Base-by-base conservation (phyloP, 1,284 basidiomycete species). In the Boletus austroedulis region DNA sequence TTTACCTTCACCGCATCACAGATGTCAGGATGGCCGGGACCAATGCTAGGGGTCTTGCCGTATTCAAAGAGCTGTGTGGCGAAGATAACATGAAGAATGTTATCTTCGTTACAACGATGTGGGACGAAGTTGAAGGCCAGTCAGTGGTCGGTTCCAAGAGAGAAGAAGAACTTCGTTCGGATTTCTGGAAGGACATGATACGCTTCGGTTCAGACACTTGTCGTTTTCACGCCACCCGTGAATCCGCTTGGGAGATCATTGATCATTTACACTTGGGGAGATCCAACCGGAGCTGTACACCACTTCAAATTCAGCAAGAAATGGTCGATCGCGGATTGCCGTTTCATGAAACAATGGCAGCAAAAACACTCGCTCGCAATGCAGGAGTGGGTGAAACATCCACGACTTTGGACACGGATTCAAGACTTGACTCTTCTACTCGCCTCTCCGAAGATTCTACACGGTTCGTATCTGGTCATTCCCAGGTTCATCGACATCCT, bases 11-110 rank as follows among this genome's bases (percentile, higher is more conserved):
- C 46, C 67, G 60, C 4, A 69, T 72, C 19, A 73, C 78, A 21
- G 81, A 82, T 62, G 68, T 70, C 59, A 74, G 80, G 29, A 66
- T 82, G 59, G 75, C 73, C 6, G 80, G 79, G 14, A 65, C 67
- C 6, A 55, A 69, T 28, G 44, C 54, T 23, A 58, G 64, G 24
- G 68, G 60, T 29, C 40, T 70, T n/a, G 15, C 54, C 2, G 52
- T 69, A 40, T 65, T 73, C 51, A 60, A 44, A 41, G 61, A 64
- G 17, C 23, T 73, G 28, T 73, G 71, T 17, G 68, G 69, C 11
- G 36, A 60, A 2, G 24, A 26, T 9, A 62, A 56, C 23, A 26
- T 70, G 40, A 59, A 58, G 54, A 73, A 72, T 19, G 45, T 73
- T 1, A 2, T 70, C 43, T 51, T 69, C 14, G 71, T 69, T 31